A percentile compares a stretch with the other conserved stretches of the same genome.
Conservation (phyloP, 83 land plant species). For the Isoetes engelmannii region DNA sequence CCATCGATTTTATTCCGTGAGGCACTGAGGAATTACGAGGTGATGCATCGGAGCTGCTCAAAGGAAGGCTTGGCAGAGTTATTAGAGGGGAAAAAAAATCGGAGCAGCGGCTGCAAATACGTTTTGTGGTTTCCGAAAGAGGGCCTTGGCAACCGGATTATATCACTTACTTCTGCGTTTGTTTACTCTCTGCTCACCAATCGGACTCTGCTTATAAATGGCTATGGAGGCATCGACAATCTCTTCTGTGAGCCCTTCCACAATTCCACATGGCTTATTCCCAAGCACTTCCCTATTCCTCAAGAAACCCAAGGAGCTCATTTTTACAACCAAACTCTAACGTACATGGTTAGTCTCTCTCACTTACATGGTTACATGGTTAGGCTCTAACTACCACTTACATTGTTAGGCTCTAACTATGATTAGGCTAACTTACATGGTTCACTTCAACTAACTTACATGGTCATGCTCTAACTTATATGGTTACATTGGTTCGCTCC, state of each 20-base stretch:
- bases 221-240: not conserved
- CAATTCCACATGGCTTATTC: not conserved
- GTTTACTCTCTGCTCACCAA: conserved; percentile 19
- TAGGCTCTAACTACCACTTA: too few species aligned
- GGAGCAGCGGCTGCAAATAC: conserved; percentile 5
- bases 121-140: conserved; percentile 5
- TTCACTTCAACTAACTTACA: too few species aligned
- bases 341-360: too few species aligned
- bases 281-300: not conserved
- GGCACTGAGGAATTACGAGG: too few species aligned
- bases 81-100: not conserved
- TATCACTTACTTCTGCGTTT: conserved; percentile 17
- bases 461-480: too few species aligned
- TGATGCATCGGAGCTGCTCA: conserved; percentile 9
- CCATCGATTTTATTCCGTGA: too few species aligned
- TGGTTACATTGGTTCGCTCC: too few species aligned
- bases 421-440: too few species aligned
- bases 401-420: too few species aligned
- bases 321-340: too few species aligned
- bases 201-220: conserved; percentile 4
- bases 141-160: conserved; percentile 13
- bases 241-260: conserved; percentile 4
- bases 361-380: too few species aligned
- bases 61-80: conserved; percentile 8
- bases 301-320: too few species aligned